Evolutionary conservation across 2,329 filamentous ascomycete genomes (phyloP), one percentile per base, ranked within the genome.

Genomic region (Emmonsiellopsis sp.): DNA sequence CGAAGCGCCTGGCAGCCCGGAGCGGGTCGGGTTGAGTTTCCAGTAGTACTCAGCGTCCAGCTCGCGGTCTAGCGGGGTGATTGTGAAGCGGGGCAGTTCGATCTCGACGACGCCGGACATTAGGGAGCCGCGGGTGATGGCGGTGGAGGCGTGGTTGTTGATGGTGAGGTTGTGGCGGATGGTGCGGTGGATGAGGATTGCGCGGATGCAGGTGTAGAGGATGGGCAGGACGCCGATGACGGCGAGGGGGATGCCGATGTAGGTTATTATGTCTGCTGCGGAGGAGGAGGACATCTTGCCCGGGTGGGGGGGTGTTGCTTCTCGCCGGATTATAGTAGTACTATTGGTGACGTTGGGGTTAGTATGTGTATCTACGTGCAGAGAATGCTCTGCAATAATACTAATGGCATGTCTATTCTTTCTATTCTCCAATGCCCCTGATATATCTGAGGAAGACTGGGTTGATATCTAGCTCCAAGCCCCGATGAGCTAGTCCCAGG

Each of bases 61-160:
- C 55, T 78, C 76, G 26, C 82, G 74, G 58, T 84, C 79, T 60
- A 79, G 72, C 0, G 82, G 83, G 52, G 78, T 80, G 47, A 85
- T 81, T 3, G 80, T 82, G 60, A 82, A 84, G 1, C 82, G 77
- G 3, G 82, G 82, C 38, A 85, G 71, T 61, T 86, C 82, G 37
- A 85, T 79, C 63, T 86, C 82, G 38, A 86, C 83, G 51, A 85
- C 76, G 40, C 81, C 79, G 54, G 84, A 84, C 57, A 86, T 79
- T 2, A 85, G 76, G 55, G 83, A 81, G 63, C 79, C 80, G 44
- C 83, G 76, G 10, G 81, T 84, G 44, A 84, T 73, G 0, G 80
- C 82, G 2, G 76, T 59, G 46, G 63, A 77, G 7, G 83, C 62
- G 43, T 65, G 69, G n/a, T 74, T 75, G 64, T 79, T 79, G 52